phyloP scores from a whole-genome alignment of 202 grass and related monocot genomes.

The Carex arenaria region DNA sequence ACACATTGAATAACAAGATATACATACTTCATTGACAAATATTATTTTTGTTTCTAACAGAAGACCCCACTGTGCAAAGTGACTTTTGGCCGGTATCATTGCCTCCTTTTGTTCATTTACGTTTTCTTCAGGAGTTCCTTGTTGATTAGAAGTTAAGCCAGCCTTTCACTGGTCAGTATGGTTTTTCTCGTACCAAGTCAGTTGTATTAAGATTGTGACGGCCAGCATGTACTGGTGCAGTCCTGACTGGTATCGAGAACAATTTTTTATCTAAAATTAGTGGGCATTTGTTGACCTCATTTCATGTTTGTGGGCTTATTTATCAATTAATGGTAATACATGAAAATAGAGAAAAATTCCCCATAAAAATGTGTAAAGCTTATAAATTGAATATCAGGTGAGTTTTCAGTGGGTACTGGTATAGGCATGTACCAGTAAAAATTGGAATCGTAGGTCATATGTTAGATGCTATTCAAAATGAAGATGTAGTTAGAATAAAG shows the following conservation, averaged over 20 bases:
- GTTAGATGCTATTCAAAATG: neutral
- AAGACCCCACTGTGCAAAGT: neutral
- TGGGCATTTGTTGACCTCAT: neutral
- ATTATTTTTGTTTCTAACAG: neutral
- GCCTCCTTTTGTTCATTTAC: neutral
- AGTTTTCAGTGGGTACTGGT: neutral
- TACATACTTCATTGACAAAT: too few relatives aligned
- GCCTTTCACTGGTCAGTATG: neutral
- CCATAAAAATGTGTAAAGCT: neutral
- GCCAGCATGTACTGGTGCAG: neutral
- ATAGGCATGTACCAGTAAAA: neutral
- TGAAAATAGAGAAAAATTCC: neutral
- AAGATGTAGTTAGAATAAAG: neutral
- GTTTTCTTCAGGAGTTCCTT: neutral
- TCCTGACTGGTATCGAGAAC: neutral
- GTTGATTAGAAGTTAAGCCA: neutral
- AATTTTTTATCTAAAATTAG: neutral
- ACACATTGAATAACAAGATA: too few relatives aligned
- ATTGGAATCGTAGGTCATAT: neutral
- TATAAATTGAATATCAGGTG: neutral
- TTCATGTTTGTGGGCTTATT: too few relatives aligned
- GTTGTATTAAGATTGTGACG: neutral
- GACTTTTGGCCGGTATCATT: neutral
- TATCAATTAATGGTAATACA: neutral
- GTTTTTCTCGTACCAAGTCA: neutral